A percentile compares a stretch with the other conserved stretches of the same genome.
phyloP scores from a whole-genome alignment of 352 stramenopile genomes.

The Aphanomyces euteiches region DNA sequence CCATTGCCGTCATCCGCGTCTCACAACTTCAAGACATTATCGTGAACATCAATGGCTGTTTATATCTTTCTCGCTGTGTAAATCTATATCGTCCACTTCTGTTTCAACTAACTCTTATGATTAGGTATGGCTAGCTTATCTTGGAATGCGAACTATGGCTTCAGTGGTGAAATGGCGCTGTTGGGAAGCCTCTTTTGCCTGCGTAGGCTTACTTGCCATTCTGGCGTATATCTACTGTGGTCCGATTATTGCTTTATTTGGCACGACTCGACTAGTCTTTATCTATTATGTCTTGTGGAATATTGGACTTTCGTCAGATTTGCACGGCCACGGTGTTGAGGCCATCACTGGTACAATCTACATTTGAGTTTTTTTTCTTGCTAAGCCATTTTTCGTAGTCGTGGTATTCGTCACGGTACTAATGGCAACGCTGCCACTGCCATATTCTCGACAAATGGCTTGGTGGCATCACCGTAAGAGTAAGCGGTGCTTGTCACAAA shows the following conservation, averaged over 20 bases:
- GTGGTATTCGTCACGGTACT: background rate
- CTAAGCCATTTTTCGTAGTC: background rate
- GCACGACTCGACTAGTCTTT: too few relatives aligned
- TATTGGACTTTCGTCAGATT: too few relatives aligned
- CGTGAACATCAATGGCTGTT: background rate
- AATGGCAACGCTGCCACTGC: background rate
- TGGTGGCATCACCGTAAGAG: too few relatives aligned
- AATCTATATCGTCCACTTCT: background rate
- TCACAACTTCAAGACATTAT: background rate
- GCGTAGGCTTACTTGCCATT: too few relatives aligned
- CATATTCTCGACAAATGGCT: background rate
- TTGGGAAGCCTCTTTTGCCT: too few relatives aligned
- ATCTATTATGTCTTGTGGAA: too few relatives aligned
- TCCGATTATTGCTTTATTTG: too few relatives aligned
- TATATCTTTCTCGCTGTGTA: background rate
- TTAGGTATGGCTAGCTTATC: background rate
- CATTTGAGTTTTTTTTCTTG: too few relatives aligned
- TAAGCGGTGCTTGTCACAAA: background rate
- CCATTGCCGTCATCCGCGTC: background rate
- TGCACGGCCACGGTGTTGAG: background rate
- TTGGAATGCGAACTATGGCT: too few relatives aligned
- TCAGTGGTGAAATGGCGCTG: too few relatives aligned
- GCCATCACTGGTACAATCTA: background rate
- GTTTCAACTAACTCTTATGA: background rate
- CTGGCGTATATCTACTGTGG: too few relatives aligned